Evolutionary conservation across 768 basidiomycete species (phyloP), one percentile per base, ranked within the genome.

Genomic region (Termitomyces sp.): DNA sequence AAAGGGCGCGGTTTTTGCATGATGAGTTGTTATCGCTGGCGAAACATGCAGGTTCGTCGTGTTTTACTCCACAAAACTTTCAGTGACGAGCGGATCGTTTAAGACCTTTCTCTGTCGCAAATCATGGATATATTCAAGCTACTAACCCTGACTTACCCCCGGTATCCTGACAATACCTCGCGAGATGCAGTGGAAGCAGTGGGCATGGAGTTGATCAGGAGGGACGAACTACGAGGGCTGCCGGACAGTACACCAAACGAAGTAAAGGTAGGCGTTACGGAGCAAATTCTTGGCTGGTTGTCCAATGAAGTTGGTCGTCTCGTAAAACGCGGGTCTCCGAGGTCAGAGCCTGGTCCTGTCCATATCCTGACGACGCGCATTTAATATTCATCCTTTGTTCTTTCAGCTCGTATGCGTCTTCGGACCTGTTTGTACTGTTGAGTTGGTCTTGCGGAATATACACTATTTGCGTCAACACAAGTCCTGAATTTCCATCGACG

Each of bases 261-360:
- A 57, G 70, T 67, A 19, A 82, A 77, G 60, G 65, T 84, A 16
- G 86, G 86, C 34, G 78, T 89, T 3, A 68, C 81, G 19, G 86
- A 91, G 63, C 81, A 87, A 63, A 79, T 94, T 16, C 68, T 92
- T 35, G 88, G 81, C 42, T 95, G 91, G 91, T 72, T 91, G 8
- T 76, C 81, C 6, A 76, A 77, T 44, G 91, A 96, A 66, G 82
- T 84, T 1, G 76, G 77, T 4, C 79, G 76, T 45, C 73, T 87
- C 19, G 71, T 80, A 3, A 86, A 81, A 63, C 75, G 76, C 35
- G 72, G 76, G 8, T 71, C 74, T 27, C 69, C 82, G 61, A 82
- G 81, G 89, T 91, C 58, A 63, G 82, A 70, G 42, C 49, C 28
- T 48, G 42, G 52, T 57, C 55, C 48, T 45, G 60, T 50, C 53